Evolutionary conservation across 2,329 filamentous ascomycete species (phyloP).

Genomic region (Claviceps sorghi): DNA sequence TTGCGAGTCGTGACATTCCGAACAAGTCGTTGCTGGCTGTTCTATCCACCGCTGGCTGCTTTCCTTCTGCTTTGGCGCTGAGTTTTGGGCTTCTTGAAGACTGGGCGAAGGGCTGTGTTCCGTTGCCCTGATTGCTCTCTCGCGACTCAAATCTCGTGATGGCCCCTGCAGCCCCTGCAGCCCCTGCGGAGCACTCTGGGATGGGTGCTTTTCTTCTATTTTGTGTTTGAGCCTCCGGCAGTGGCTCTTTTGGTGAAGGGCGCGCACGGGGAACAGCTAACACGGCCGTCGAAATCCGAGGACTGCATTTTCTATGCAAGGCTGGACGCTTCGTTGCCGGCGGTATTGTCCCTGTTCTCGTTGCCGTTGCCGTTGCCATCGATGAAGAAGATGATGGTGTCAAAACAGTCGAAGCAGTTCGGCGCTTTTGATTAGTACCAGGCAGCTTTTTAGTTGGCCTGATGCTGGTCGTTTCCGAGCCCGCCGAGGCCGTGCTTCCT

Average conservation of each 20-base stretch:
- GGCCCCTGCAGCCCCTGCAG: not conserved
- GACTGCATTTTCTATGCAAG: slow-evolving; percentile 31
- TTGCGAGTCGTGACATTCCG: slow-evolving; percentile 1
- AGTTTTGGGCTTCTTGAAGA: slow-evolving; percentile 3
- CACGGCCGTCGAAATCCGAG: slow-evolving; percentile 26
- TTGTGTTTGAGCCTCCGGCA: slow-evolving; percentile 10
- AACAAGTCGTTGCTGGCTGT: slow-evolving; percentile 9
- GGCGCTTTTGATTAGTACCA: slow-evolving; percentile 23
- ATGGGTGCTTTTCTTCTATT: slow-evolving; percentile 12
- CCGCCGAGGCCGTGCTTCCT: slow-evolving; percentile 22
- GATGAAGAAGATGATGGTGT: slow-evolving; percentile 10
- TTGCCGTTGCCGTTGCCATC: not conserved
- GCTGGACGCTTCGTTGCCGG: slow-evolving; percentile 27
- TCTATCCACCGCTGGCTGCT: slow-evolving; percentile 23
- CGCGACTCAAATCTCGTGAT: not conserved
- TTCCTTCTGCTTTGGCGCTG: slow-evolving; percentile 35
- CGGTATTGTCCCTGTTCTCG: not conserved
- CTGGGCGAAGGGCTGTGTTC: not conserved
- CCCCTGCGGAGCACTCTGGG: slow-evolving; percentile 9
- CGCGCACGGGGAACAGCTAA: not conserved
- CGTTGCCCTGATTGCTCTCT: not conserved
- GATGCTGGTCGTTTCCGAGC: slow-evolving; percentile 14
- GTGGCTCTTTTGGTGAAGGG: not conserved
- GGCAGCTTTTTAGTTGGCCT: slow-evolving; percentile 12
- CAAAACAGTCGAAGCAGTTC: slow-evolving; percentile 23